Percentiles rank a stretch among this genome's conserved stretches.
Evolutionary conservation across 192 early-diverging fungal genomes (phyloP).

Genomic region (Linnemannia hyalina): DNA sequence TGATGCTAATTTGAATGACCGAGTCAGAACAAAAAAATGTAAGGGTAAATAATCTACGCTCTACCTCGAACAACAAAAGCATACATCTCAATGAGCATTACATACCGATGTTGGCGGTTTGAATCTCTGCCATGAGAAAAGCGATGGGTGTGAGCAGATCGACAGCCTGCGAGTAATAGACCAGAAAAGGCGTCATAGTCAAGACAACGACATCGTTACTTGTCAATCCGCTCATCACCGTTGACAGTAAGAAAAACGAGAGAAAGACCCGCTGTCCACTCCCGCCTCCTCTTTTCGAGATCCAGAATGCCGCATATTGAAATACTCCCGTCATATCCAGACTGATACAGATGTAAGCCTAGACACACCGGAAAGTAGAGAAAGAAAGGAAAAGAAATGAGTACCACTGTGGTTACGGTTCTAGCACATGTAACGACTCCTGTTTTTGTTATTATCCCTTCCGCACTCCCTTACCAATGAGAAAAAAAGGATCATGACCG

Average conservation of each 20-base stretch:
- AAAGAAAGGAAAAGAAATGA: background rate
- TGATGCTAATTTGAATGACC: constrained; percentile 58
- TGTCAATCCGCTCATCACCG: constrained; percentile 79
- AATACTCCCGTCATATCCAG: constrained; percentile 87
- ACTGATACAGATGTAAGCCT: constrained; percentile 88
- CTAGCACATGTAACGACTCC: background rate
- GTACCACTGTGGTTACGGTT: background rate
- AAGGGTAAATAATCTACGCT: background rate
- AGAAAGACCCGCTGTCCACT: constrained; percentile 74
- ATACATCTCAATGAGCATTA: background rate
- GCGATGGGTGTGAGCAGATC: constrained; percentile 71
- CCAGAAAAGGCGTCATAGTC: constrained; percentile 83
- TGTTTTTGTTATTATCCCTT: background rate
- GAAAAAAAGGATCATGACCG: constrained; percentile 86
- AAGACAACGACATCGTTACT: constrained; percentile 91
- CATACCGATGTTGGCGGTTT: constrained; percentile 80
- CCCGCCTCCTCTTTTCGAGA: constrained; percentile 73
- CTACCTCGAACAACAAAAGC: background rate
- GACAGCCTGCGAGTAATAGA: constrained; percentile 76
- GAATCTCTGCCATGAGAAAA: constrained; percentile 83
- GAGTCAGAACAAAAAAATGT: background rate
- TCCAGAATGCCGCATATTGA: constrained; percentile 80
- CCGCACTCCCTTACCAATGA: constrained; percentile 64
- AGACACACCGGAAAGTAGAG: background rate
- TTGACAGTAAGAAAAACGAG: constrained; percentile 77